Evolutionary conservation across 352 stramenopile genomes (phyloP).

Genomic region (Bremia lactucae): DNA sequence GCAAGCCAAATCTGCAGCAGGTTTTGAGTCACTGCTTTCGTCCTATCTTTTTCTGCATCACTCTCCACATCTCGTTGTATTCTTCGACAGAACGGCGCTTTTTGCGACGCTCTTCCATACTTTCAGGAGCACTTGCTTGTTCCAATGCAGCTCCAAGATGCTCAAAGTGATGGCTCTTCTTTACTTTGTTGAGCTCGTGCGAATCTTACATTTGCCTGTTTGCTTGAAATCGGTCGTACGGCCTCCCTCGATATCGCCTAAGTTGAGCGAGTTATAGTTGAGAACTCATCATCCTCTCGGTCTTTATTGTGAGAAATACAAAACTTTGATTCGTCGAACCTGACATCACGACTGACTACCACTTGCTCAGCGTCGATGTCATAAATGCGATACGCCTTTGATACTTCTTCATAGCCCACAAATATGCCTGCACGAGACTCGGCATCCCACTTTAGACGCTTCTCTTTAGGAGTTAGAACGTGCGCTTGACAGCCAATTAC

Average conservation of each 20-base stretch:
- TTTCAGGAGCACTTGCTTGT: background rate
- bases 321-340: background rate
- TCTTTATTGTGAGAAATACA: background rate
- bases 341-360: background rate
- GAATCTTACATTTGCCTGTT: background rate
- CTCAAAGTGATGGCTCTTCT: too few relatives aligned
- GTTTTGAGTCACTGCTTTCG: background rate
- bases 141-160: background rate
- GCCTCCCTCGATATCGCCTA: background rate
- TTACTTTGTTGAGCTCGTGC: background rate
- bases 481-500: background rate
- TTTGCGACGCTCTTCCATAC: background rate
- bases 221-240: background rate
- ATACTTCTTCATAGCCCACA: conserved; percentile 1
- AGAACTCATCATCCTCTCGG: background rate
- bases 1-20: background rate
- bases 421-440: background rate
- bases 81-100: background rate
- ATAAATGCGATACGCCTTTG: conserved; percentile 3
- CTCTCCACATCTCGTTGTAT: background rate
- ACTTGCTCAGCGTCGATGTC: conserved; percentile 1
- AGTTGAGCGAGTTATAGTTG: background rate
- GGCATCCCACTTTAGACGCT: conserved; percentile 4
- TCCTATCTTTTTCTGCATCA: background rate
- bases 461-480: background rate